These are phyloP conservation scores for Fusarium sp. DNA, from an alignment of 2,329 filamentous ascomycete genomes.

Conservation along the genomic window DNA sequence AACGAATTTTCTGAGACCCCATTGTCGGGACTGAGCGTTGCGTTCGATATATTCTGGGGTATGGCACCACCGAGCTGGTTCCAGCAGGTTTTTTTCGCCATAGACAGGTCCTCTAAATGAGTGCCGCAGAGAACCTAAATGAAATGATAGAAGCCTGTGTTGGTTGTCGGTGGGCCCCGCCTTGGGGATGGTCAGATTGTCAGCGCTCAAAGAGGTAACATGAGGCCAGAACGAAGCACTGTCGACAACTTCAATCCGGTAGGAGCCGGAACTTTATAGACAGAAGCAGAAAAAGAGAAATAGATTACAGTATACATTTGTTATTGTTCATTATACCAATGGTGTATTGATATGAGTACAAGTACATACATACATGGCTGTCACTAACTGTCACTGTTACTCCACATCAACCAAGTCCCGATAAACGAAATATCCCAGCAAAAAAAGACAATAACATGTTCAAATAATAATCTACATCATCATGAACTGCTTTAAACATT, in stretches of 20 bases:
- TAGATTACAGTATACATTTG: neutral
- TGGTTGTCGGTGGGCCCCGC: conserved; percentile 36
- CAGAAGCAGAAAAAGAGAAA: neutral
- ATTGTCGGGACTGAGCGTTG: conserved; percentile 27
- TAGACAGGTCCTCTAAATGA: neutral
- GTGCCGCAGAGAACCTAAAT: neutral
- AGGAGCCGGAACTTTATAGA: conserved; percentile 24
- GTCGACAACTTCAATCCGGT: conserved; percentile 16
- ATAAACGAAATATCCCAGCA: neutral
- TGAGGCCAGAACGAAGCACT: conserved; percentile 38
- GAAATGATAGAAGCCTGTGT: conserved; percentile 10
- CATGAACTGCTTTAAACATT: neutral
- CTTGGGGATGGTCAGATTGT: conserved; percentile 34
- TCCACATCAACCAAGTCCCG: conserved; percentile 12
- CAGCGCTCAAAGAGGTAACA: conserved; percentile 33
- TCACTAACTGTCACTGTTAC: neutral
- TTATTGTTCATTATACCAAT: neutral
- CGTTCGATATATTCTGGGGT: conserved; percentile 37
- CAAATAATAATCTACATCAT: neutral
- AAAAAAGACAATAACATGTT: neutral
- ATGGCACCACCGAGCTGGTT: conserved; percentile 36
- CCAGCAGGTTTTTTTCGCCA: conserved; percentile 25
- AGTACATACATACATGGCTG: neutral
- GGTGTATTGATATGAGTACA: neutral
- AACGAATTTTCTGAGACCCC: neutral